Percentiles rank a stretch among this genome's conserved stretches.
Evolutionary conservation across 441 rosid species (phyloP).

Genomic region (Raphanus hybrid): DNA sequence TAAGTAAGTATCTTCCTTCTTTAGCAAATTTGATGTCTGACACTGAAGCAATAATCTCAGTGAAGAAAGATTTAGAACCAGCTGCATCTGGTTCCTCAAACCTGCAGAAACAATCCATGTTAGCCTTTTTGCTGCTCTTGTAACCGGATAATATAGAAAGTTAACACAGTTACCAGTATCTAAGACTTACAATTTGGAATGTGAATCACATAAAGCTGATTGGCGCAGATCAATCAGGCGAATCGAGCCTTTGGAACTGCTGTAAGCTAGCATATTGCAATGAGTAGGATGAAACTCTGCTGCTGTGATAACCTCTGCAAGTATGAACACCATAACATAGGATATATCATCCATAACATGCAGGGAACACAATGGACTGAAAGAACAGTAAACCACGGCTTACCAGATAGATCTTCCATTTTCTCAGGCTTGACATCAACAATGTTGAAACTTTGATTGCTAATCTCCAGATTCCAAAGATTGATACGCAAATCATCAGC

Average conservation of each 20-base stretch:
- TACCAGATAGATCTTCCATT: slow-evolving; percentile 99
- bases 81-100: slow-evolving; percentile 91
- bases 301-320: slow-evolving; percentile 97
- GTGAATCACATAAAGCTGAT: slow-evolving; percentile 87
- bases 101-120: slow-evolving; percentile 47
- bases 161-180: slow-evolving; percentile 12
- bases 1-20: slow-evolving; percentile 88
- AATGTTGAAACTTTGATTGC: slow-evolving; percentile 96
- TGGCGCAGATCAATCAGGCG: slow-evolving; percentile 96
- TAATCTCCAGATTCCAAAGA: slow-evolving; percentile 98
- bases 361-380: slow-evolving; percentile 20
- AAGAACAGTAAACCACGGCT: slow-evolving; percentile 24
- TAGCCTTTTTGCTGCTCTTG: slow-evolving; percentile 39
- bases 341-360: neutral
- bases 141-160: neutral
- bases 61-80: slow-evolving; percentile 84
- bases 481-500: slow-evolving; percentile 98
- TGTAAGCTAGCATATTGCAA: slow-evolving; percentile 81
- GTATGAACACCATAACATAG: slow-evolving; percentile 12
- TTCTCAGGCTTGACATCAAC: slow-evolving; percentile 96
- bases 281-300: slow-evolving; percentile 97
- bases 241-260: slow-evolving; percentile 97
- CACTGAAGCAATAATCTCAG: slow-evolving; percentile 55
- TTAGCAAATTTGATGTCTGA: slow-evolving; percentile 91
- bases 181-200: slow-evolving; percentile 50